Evolutionary conservation across 1,284 basidiomycete genomes (phyloP), one percentile per base, ranked within the genome.

Genomic region (Stereum hirsutum): DNA sequence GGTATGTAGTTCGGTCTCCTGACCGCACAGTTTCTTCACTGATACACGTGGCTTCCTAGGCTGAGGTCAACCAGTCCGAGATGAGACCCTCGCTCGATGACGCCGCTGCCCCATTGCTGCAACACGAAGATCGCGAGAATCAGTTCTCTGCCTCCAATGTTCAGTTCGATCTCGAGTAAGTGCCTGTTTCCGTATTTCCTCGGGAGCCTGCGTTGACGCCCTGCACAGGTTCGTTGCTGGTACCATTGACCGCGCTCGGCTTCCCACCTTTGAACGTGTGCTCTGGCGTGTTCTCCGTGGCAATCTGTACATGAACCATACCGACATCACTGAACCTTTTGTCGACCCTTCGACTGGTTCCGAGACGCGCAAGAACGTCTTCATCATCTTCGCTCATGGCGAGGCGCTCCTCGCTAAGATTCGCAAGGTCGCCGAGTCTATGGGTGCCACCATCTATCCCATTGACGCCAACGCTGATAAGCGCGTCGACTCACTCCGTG

Each of bases 261-360:
- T 98, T 61, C 79, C 90, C 2, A 96, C 91, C 8, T 97, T 99
- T 46, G 96, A 99, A 65, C 87, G 96, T 28, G 91, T 99, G 19
- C 78, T 99, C 44, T 99, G 96, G 95, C 89, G 96, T 54, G 91
- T 99, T 23, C 75, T 99, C 23, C 86, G 96, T 49, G 96, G 96
- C 44, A 99, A 99, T 63, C 72, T 99, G 25, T 99, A 97, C 73
- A 98, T 99, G 94, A 99, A 99, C 69, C 92, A 98, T 65, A 89
- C 83, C 39, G 94, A 99, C 65, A 99, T 99, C 55, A 77, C 79
- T 34, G 89, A 95, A 55, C 88, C 92, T 1, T 97, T 99, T 57
- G 74, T 93, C 46, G 89, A 98, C 57, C 83, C 92, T 12, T 73
- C 72, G 34, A 87, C 85, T 2, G 86, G 86, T 33, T 72, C 69